Evolutionary conservation across 768 basidiomycete genomes (phyloP), one percentile per base, ranked within the genome.

Genomic region (Suillus spraguei): DNA sequence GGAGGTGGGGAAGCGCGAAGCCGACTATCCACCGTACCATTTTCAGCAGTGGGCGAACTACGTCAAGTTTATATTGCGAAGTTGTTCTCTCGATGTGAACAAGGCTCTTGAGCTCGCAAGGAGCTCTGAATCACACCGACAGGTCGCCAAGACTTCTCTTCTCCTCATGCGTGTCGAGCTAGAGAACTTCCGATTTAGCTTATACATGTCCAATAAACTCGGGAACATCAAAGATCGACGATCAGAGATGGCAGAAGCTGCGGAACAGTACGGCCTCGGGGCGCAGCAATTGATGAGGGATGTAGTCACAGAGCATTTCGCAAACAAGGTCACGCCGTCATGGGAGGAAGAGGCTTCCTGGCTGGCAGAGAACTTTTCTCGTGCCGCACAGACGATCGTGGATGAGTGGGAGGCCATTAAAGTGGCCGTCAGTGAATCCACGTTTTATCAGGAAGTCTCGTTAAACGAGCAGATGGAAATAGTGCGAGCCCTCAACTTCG

Each of bases 371-470:
- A 80, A 85, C 36, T 88, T 85, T 64, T 65, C 64, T 4, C 64
- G 65, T 5, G 68, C 76, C 14, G 80, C 80, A 10, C 54, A 64
- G 1, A 66, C 70, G 17, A 82, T 88, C 47, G 52, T 81, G 35
- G 71, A 77, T 0, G 83, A 86, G 63, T 88, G 86, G 84, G 59
- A 63, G 7, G 74, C 71, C 10, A 69, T 88, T 2, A 24, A 28
- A 38, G 78, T 76, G 63, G 54, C 62, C 17, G 77, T 76, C 17
- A 70, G 74, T 13, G 33, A 54, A 54, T 81, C 79, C 59, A 82
- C 79, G 0, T 82, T 85, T 67, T 87, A 89, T 62, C 65, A 80
- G 60, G 74, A 83, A 1, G 71, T 89, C 4, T 85, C 85, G 14
- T 68, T 83, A 52, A 76, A 87, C 5, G 88, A 90, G 65, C 78